Conservation (phyloP, 345 rosid genomes). For the Trapa incisa region DNA sequence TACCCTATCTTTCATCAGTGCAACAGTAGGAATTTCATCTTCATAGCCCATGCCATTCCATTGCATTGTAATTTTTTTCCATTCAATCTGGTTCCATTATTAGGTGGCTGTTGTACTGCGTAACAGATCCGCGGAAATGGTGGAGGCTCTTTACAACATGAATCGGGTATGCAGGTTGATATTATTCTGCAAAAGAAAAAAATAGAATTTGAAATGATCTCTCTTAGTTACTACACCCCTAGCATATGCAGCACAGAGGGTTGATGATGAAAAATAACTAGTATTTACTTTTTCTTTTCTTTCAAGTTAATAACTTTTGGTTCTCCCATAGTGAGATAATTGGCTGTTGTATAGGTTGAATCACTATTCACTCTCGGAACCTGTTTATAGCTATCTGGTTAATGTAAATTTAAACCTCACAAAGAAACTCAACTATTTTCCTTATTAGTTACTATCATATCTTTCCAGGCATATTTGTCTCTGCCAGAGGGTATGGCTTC, state of each 20-base stretch:
- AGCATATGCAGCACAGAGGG: neutral
- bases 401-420: neutral
- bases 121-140: constrained; percentile 72
- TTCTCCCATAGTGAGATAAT: neutral
- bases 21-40: neutral
- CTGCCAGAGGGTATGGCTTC: constrained; percentile 94
- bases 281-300: neutral
- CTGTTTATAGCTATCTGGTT: neutral
- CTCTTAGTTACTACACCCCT: neutral
- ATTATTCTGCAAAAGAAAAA: neutral
- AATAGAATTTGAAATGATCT: neutral
- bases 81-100: neutral
- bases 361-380: neutral
- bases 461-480: constrained; percentile 76
- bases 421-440: neutral
- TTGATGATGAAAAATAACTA: neutral
- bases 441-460: constrained; percentile 5
- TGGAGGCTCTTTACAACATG: constrained; percentile 80
- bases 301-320: neutral
- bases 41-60: too few relatives aligned
- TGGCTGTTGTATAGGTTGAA: neutral
- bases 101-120: constrained; percentile 64
- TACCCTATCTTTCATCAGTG: neutral
- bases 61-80: too few relatives aligned
- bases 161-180: constrained; percentile 38